Conservation (phyloP, 2,329 filamentous ascomycete genomes). For the Colletotrichum sp. region DNA sequence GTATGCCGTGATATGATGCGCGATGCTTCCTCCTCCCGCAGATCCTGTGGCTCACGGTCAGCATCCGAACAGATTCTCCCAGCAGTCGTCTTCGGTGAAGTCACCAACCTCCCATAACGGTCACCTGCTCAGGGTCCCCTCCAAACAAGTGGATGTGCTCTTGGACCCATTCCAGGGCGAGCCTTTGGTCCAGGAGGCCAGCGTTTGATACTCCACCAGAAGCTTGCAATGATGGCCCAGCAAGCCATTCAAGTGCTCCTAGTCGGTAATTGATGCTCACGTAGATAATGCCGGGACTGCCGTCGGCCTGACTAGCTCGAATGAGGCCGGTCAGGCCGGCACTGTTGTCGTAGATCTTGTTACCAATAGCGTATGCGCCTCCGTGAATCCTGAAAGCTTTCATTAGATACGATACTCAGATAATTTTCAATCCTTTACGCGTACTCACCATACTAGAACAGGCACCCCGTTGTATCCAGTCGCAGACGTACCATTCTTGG, state of each 20-base stretch:
- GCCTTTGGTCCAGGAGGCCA: conserved; percentile 41
- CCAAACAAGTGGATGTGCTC: conserved; percentile 48
- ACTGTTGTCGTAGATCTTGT: conserved; percentile 42
- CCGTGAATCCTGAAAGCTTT: conserved; percentile 37
- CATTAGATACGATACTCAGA: background rate
- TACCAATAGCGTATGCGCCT: conserved; percentile 36
- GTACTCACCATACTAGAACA: conserved; percentile 12
- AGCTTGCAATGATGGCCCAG: conserved; percentile 36
- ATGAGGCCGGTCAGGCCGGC: background rate
- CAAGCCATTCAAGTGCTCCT: conserved; percentile 48
- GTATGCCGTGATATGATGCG: conserved; percentile 21
- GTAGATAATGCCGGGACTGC: conserved; percentile 41
- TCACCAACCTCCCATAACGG: conserved; percentile 40
- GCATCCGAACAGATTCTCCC: background rate
- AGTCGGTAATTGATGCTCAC: conserved; percentile 47
- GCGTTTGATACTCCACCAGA: conserved; percentile 41
- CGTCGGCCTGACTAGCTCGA: conserved; percentile 23
- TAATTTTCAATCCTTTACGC: background rate
- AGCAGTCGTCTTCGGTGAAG: background rate
- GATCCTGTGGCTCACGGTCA: conserved; percentile 34
- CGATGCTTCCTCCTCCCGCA: conserved; percentile 19
- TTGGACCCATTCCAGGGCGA: conserved; percentile 50
- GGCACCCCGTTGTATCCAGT: conserved; percentile 25
- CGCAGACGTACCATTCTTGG: background rate
- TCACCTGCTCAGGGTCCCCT: conserved; percentile 47